Evolutionary conservation across 345 rosid genomes (phyloP).

Genomic region (Anastatica hierochuntica): DNA sequence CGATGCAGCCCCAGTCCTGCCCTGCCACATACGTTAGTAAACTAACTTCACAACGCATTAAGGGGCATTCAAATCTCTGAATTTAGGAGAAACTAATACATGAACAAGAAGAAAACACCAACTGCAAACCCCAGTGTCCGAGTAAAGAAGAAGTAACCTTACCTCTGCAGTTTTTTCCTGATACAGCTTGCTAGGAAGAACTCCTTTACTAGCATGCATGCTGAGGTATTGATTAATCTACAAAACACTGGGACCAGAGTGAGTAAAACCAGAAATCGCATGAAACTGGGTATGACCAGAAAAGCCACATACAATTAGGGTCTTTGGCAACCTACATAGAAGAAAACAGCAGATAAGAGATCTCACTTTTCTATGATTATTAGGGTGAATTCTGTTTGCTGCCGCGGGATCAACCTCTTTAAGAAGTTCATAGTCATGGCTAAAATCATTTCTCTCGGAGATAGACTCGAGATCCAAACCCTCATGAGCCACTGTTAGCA

Average conservation of each 20-base stretch:
- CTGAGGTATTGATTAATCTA: constrained; percentile 73
- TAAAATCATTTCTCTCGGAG: constrained; percentile 21
- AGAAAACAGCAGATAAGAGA: no score
- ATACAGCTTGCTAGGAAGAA: constrained; percentile 63
- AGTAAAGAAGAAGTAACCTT: constrained; percentile 23
- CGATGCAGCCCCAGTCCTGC: constrained; percentile 92
- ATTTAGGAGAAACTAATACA: background rate
- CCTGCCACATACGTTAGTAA: constrained; percentile 47
- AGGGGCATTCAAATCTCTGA: background rate
- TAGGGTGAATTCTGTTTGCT: constrained; percentile 85
- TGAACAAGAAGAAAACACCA: background rate
- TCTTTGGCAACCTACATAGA: no score
- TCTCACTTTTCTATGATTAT: constrained; percentile 72
- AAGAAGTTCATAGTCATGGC: constrained; percentile 46
- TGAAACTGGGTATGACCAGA: background rate
- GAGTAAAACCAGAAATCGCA: background rate
- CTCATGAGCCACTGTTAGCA: constrained; percentile 29
- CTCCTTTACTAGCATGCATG: constrained; percentile 55
- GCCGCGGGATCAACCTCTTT: constrained; percentile 80
- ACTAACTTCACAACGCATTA: constrained; percentile 8
- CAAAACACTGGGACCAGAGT: constrained; percentile 19
- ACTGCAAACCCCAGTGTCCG: background rate
- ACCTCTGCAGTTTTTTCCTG: constrained; percentile 73
- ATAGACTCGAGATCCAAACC: constrained; percentile 25
- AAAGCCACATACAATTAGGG: background rate